These are phyloP conservation scores for Phytopythium litorale DNA, from an alignment of 352 stramenopile genomes.

Conservation along the genomic window DNA sequence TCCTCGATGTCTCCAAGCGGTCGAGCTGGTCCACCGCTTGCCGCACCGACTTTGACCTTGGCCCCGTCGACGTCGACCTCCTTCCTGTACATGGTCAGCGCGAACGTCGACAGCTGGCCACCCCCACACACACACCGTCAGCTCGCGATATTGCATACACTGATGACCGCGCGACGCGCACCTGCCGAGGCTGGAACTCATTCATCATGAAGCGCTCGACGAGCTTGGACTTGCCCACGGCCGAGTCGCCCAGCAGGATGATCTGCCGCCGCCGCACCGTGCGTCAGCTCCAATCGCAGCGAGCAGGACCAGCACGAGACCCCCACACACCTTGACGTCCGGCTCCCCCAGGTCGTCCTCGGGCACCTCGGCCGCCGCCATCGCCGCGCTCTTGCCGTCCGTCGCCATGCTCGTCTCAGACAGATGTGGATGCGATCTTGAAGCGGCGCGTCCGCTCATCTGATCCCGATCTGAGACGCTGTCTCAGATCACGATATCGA, in stretches of 20 bases:
- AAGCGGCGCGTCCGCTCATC: neutral
- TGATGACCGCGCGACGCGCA: conserved; percentile 4
- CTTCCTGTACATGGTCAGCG: conserved; percentile 93
- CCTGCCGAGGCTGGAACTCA: conserved; percentile 92
- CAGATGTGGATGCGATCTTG: conserved; percentile 57
- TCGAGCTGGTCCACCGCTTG: neutral
- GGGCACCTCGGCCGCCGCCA: conserved; percentile 16
- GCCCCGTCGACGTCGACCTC: conserved; percentile 80
- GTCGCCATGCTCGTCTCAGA: conserved; percentile 59
- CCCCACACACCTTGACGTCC: conserved; percentile 64
- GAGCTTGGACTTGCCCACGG: conserved; percentile 95
- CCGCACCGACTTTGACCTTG: conserved; percentile 62
- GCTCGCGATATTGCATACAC: no score
- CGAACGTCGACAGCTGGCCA: conserved; percentile 91
- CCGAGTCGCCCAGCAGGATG: conserved; percentile 93
- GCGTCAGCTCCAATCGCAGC: neutral
- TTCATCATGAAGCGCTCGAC: conserved; percentile 96
- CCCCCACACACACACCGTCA: neutral
- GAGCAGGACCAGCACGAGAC: neutral
- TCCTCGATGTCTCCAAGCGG: neutral
- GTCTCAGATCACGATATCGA: no score
- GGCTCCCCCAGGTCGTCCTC: conserved; percentile 54
- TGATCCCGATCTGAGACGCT: neutral
- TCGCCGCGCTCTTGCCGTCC: conserved; percentile 14
- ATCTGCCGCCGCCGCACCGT: conserved; percentile 36